phyloP scores from a whole-genome alignment of 129 eudicot species.

The Dittrichia graveolens region DNA sequence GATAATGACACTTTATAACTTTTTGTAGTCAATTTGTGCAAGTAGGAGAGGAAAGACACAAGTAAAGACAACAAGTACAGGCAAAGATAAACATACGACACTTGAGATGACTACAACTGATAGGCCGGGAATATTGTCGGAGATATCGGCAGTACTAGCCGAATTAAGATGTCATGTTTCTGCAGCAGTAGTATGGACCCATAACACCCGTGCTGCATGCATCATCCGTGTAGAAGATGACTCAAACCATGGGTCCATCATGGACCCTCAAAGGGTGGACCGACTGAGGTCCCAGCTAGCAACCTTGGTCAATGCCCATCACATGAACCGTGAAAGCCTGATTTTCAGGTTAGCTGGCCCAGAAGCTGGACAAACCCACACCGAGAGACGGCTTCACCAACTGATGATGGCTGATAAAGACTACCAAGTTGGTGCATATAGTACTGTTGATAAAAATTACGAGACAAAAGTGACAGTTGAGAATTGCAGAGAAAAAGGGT shows the following conservation, averaged over 20 bases:
- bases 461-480: conserved; percentile 53
- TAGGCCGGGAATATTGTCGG: conserved; percentile 83
- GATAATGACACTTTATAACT: neutral
- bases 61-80: conserved; percentile 23
- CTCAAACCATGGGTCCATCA: conserved; percentile 43
- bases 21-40: conserved; percentile 69
- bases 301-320: conserved; percentile 78
- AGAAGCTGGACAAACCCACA: conserved; percentile 51
- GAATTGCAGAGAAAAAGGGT: conserved; percentile 60
- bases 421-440: conserved; percentile 40
- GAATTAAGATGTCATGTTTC: conserved; percentile 69
- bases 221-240: conserved; percentile 69
- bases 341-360: conserved; percentile 54
- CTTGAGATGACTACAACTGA: conserved; percentile 78
- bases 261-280: conserved; percentile 53
- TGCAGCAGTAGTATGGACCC: conserved; percentile 90
- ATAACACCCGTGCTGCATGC: conserved; percentile 79
- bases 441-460: conserved; percentile 21
- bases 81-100: conserved; percentile 52
- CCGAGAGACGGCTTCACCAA: conserved; percentile 95
- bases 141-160: conserved; percentile 74
- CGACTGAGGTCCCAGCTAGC: conserved; percentile 60
- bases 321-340: conserved; percentile 48
- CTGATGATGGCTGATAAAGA: conserved; percentile 78
- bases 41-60: conserved; percentile 47